phyloP scores from a whole-genome alignment of 2,329 filamentous ascomycete species.

The Botrytis hyacinthi region DNA sequence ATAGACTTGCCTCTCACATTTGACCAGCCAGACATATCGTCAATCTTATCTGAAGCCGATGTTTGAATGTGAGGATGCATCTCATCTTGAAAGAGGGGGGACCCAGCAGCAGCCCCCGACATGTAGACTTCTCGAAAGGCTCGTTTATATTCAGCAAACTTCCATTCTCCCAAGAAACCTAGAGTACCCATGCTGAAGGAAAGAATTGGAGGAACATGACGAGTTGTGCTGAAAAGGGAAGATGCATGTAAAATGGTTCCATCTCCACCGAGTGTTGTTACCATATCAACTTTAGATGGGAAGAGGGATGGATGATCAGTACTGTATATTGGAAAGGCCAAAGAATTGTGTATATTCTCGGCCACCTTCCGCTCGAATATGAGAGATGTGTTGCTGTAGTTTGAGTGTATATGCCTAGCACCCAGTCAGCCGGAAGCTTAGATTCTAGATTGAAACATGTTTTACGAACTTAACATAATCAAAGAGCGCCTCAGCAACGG shows the following conservation, averaged over 20 bases:
- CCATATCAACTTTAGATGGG: constrained; percentile 79
- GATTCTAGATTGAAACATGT: background rate
- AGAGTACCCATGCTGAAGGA: constrained; percentile 97
- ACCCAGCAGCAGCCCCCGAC: constrained; percentile 56
- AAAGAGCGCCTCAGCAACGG: constrained; percentile 40
- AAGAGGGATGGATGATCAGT: constrained; percentile 47
- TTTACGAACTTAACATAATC: constrained; percentile 40
- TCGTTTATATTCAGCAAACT: constrained; percentile 86
- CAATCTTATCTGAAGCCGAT: constrained; percentile 27
- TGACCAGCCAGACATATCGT: constrained; percentile 61
- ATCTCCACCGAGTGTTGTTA: constrained; percentile 89
- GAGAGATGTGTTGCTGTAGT: constrained; percentile 78
- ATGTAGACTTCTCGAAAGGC: constrained; percentile 93
- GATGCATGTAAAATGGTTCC: constrained; percentile 85
- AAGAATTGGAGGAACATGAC: constrained; percentile 82
- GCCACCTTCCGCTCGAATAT: constrained; percentile 80
- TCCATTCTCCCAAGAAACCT: constrained; percentile 95
- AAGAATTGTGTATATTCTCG: constrained; percentile 62
- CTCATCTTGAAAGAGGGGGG: constrained; percentile 34
- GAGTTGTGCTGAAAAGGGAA: constrained; percentile 78
- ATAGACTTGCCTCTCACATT: constrained; percentile 76
- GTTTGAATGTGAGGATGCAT: constrained; percentile 36
- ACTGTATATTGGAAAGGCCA: constrained; percentile 73
- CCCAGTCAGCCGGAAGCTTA: constrained; percentile 20
- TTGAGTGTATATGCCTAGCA: constrained; percentile 67